Evolutionary conservation across 768 basidiomycete genomes (phyloP).

Genomic region (Mycena venus): DNA sequence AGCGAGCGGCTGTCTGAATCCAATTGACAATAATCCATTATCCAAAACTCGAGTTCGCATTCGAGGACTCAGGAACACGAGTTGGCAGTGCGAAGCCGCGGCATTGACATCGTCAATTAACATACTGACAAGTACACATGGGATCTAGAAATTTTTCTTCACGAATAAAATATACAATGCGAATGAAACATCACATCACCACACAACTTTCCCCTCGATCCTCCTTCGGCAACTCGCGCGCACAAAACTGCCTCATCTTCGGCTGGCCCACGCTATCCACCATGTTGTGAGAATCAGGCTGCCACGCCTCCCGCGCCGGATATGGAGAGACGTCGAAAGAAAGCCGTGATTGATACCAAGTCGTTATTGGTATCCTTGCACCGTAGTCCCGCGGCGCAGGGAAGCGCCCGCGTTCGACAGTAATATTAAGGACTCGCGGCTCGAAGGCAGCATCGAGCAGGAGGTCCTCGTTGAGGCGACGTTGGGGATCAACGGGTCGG

Average conservation of each 20-base stretch:
- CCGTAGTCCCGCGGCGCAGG: background rate
- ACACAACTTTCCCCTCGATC: background rate
- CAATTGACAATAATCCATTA: no score
- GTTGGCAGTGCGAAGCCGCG: no score
- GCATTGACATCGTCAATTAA: no score
- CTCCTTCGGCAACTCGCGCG: background rate
- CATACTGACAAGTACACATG: no score
- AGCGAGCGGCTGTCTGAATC: no score
- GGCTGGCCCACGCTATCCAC: conserved; percentile 3
- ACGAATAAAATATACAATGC: no score
- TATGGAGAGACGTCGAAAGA: conserved; percentile 7
- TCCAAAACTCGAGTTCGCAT: no score
- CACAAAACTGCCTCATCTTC: conserved; percentile 8
- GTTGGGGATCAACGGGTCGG: background rate
- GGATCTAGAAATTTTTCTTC: no score
- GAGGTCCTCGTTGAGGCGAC: conserved; percentile 4
- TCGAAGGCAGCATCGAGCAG: conserved; percentile 12
- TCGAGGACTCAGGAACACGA: no score
- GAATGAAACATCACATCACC: no score
- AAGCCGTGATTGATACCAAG: background rate
- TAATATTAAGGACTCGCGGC: conserved; percentile 3
- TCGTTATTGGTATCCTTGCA: no score
- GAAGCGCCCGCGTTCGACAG: conserved; percentile 12
- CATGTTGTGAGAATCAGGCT: background rate
- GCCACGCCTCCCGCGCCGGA: conserved; percentile 2